phyloP scores from a whole-genome alignment of 768 basidiomycete species.

The Scleroderma citrinum region DNA sequence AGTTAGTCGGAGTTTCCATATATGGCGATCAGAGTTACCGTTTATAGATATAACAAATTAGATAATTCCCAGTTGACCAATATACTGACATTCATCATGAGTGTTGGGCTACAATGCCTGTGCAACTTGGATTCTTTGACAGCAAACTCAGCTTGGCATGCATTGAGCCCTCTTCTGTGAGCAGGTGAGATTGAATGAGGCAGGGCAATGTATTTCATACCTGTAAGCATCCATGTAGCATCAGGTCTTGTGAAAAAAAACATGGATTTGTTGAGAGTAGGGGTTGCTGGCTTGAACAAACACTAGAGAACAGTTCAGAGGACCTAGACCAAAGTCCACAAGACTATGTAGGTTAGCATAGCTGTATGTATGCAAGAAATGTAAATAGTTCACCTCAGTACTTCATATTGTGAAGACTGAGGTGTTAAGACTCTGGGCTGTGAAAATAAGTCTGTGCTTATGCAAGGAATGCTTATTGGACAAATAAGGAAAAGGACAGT shows the following conservation, averaged over 20 bases:
- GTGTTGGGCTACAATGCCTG: not conserved
- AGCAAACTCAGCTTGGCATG: constrained; percentile 8
- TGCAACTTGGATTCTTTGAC: constrained; percentile 16
- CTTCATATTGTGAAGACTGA: too few species aligned
- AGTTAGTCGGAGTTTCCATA: constrained; percentile 1
- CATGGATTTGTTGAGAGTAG: too few species aligned
- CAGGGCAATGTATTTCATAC: not conserved
- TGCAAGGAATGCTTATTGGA: too few species aligned
- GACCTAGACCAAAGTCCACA: too few species aligned
- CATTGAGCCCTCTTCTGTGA: constrained; percentile 9
- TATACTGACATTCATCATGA: not conserved
- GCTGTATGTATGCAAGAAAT: too few species aligned
- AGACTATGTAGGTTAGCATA: too few species aligned
- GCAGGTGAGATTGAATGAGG: not conserved
- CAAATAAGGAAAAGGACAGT: too few species aligned
- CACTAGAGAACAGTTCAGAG: too few species aligned
- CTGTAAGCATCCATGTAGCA: constrained; percentile 12
- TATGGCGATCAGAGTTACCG: not conserved
- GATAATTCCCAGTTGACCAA: not conserved
- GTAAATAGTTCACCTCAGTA: too few species aligned
- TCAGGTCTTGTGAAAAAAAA: constrained; percentile 5
- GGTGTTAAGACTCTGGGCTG: too few species aligned
- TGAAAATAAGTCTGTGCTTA: too few species aligned
- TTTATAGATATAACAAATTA: not conserved
- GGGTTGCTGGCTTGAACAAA: too few species aligned